Evolutionary conservation across 768 basidiomycete species (phyloP), one percentile per base, ranked within the genome.

Genomic region (Psilocybe subaeruginosa): DNA sequence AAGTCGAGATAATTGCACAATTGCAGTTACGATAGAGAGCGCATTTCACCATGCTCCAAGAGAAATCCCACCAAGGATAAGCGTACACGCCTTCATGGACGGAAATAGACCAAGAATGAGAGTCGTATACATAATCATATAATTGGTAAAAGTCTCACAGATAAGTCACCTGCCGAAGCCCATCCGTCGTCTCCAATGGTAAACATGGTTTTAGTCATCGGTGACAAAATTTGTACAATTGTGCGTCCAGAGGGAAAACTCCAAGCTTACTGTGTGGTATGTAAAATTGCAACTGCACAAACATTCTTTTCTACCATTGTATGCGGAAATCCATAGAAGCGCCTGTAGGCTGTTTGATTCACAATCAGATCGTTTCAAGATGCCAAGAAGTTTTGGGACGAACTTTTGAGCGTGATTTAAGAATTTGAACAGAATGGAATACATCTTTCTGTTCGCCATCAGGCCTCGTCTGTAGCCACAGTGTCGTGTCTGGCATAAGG

Each of bases 401-500:
- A 41, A 71, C 72, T 56, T 61, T 68, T 30, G 68, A 67, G 31
- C 65, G 63, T 39, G 72, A 67, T 58, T 66, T 68, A 11, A 66
- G 51, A 14, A 71, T 60, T 33, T 61, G 54, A 30, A 71, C 48
- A 29, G 56, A 56, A 39, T 66, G 58, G 8, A 43, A 17, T 4
- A 48, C 50, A 45, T 55, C n/a, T 33, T 66, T 58, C 30, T 56
- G 45, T 17, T 51, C 31, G 16, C 9, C 23, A 9, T 51, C 53
- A 17, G 58, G 55, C 48, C 63, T 66, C 33, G 66, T 73, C 8
- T 82, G 77, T 8, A 92, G 76, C 91, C 91, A 93, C n/a, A 93
- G 64, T 0, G 88, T 90, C 14, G 83, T 85, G 66, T 93, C 92
- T 1, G 86, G 83, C 70, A 91, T 73, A 71, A 84, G 90, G 6